Base-by-base conservation (phyloP, 2,329 filamentous ascomycete species). In the Sclerotinia trifoliorum region DNA sequence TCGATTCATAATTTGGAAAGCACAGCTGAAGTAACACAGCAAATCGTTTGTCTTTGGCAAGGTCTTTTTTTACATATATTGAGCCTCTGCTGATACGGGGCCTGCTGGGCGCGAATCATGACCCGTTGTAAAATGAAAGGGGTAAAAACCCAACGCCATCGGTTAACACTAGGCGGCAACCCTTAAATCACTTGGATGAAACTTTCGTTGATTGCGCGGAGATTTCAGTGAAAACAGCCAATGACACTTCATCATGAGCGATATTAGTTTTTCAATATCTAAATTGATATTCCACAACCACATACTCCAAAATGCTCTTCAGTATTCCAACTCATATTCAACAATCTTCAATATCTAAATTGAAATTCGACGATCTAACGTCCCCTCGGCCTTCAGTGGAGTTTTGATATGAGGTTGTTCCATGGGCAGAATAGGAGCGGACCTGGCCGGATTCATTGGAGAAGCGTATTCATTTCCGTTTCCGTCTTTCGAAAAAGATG, bases 11-110 rank as follows among this genome's bases (percentile, higher is more conserved):
- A 51, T 8, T 55, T 63, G n/a, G 57, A 42, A 67, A 44, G 32
- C 21, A 55, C 39, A 39, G 65, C 57, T 67, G 57, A 62, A 42
- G 8, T 56, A 19, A 24, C n/a, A 44, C 48, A 64, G 48, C 29
- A 29, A 64, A 54, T 39, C 3, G 6, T 6, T 42, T 65, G 19
- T 44, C 19, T 26, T 39, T 51, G n/a, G 29, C 8, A 39, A 39
- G 60, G 15, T 5, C 51, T 51, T 19, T 11, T 7, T 19, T 21
- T 7, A 15, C 17, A 42, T 39, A 19, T 42, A 8, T 51, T 42
- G 60, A 51, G 60, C 44, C 46, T 52, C 17, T 24, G n/a, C 51
- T 21, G 21, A 48, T 55, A 48, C 17, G 26, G 39, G 42, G 7
- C 15, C 5, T 42, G 21, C 29, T 67, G 48, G 48, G 39, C 51